phyloP scores from a whole-genome alignment of 208 protist genomes.

The Porcisia hertigi region DNA sequence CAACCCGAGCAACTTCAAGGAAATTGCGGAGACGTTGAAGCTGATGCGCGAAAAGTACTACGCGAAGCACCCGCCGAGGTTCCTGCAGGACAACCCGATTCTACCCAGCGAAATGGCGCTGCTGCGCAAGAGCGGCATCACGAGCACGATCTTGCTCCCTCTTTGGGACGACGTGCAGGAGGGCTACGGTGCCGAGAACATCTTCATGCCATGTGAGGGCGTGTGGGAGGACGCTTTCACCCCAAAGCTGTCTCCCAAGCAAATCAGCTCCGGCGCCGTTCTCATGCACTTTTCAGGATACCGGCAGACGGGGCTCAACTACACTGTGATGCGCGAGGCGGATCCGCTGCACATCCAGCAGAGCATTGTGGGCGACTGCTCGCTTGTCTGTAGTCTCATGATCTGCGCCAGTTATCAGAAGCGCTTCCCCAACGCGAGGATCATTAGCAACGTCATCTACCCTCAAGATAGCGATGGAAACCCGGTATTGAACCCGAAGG shows the following conservation, averaged over 20 bases:
- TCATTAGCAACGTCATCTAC: constrained; percentile 89
- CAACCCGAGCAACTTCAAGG: constrained; percentile 70
- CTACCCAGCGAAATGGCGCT: constrained; percentile 76
- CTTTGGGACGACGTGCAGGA: constrained; percentile 88
- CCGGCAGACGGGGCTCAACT: constrained; percentile 18
- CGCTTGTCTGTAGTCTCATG: constrained; percentile 79
- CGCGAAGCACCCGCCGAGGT: constrained; percentile 59
- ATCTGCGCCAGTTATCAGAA: constrained; percentile 82
- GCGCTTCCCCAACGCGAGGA: constrained; percentile 77
- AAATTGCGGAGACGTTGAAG: constrained; percentile 61
- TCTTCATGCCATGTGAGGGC: constrained; percentile 80
- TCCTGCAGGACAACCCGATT: constrained; percentile 87
- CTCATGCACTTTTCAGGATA: constrained; percentile 47
- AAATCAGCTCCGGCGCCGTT: constrained; percentile 27
- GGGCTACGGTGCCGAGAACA: constrained; percentile 83
- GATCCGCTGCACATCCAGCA: constrained; percentile 86
- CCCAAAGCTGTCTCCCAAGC: constrained; percentile 33
- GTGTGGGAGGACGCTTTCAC: constrained; percentile 60
- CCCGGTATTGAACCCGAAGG: constrained; percentile 82
- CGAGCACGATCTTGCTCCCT: constrained; percentile 66
- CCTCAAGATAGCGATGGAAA: constrained; percentile 77
- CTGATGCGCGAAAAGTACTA: constrained; percentile 59
- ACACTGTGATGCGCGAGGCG: constrained; percentile 58
- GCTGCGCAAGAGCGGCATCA: constrained; percentile 70
- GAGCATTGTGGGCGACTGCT: constrained; percentile 88